Percentiles rank a stretch among this genome's conserved stretches.
These are phyloP conservation scores for Alternaria burnsii DNA, from an alignment of 2,329 filamentous ascomycete genomes.

Conservation along the genomic window DNA sequence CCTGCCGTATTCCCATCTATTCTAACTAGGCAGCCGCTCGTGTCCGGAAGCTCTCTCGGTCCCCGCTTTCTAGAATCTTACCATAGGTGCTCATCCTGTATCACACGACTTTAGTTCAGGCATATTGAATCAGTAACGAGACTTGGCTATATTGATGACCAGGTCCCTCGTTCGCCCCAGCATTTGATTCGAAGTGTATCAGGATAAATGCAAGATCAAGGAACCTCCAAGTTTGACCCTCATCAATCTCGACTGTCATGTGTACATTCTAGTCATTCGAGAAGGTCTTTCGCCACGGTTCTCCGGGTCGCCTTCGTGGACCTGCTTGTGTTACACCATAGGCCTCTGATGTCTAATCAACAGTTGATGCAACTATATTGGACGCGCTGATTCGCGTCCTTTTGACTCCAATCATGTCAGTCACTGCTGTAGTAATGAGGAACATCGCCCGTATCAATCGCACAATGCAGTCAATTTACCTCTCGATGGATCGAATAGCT, in stretches of 20 bases:
- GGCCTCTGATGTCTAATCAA: conserved; percentile 10
- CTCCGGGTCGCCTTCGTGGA: conserved; percentile 24
- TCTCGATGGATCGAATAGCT: background rate
- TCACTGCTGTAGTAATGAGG: conserved; percentile 5
- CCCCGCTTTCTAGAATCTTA: conserved; percentile 34
- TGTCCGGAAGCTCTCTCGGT: conserved; percentile 8
- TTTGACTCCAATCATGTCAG: conserved; percentile 7
- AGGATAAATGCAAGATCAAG: conserved; percentile 35
- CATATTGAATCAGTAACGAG: conserved; percentile 16
- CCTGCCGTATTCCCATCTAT: conserved; percentile 3
- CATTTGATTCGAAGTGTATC: conserved; percentile 23
- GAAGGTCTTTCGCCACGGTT: conserved; percentile 25
- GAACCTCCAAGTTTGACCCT: conserved; percentile 33
- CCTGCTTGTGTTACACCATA: conserved; percentile 19
- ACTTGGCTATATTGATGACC: conserved; percentile 14
- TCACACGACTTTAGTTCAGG: conserved; percentile 6
- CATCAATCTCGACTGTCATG: conserved; percentile 35
- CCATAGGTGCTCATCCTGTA: conserved; percentile 15
- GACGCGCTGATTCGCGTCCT: background rate
- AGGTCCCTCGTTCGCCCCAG: conserved; percentile 14
- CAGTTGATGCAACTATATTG: conserved; percentile 16
- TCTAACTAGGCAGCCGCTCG: background rate
- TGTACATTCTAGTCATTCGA: conserved; percentile 31
- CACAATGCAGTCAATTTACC: background rate
- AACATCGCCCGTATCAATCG: background rate